Evolutionary conservation across 2,329 filamentous ascomycete species (phyloP).

Genomic region (Stagonosporopsis tanaceti): DNA sequence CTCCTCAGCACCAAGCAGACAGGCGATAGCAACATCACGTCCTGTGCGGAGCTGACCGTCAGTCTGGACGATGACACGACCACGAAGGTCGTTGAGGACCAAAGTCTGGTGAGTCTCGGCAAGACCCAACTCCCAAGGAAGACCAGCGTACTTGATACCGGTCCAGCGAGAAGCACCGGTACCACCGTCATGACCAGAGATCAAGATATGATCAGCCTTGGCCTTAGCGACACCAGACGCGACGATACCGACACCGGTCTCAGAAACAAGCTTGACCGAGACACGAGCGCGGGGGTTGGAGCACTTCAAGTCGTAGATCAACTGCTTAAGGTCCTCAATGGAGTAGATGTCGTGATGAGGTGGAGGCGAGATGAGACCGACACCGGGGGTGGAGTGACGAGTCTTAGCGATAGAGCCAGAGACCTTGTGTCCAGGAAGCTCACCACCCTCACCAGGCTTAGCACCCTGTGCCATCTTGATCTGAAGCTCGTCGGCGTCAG

Average conservation of each 20-base stretch:
- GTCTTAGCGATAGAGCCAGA: slow-evolving; percentile 93
- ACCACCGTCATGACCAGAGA: slow-evolving; percentile 95
- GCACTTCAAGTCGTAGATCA: slow-evolving; percentile 98
- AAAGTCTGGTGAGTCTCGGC: slow-evolving; percentile 97
- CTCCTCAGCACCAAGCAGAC: slow-evolving; percentile 95
- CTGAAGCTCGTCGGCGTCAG: slow-evolving; percentile 93
- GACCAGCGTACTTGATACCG: slow-evolving; percentile 97
- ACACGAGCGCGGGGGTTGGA: slow-evolving; percentile 90
- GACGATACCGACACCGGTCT: slow-evolving; percentile 96
- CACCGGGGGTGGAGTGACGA: slow-evolving; percentile 93
- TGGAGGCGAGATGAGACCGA: slow-evolving; percentile 93
- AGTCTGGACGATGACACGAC: slow-evolving; percentile 94
- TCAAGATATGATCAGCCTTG: slow-evolving; percentile 95
- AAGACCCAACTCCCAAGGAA: slow-evolving; percentile 95
- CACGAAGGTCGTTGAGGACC: slow-evolving; percentile 93
- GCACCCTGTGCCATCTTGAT: slow-evolving; percentile 99
- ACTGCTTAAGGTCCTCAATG: slow-evolving; percentile 95
- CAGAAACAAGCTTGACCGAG: slow-evolving; percentile 96
- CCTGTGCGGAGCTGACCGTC: slow-evolving; percentile 94
- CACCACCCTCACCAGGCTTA: slow-evolving; percentile 97
- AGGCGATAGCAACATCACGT: slow-evolving; percentile 92
- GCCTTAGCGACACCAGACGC: slow-evolving; percentile 97
- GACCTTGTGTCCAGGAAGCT: slow-evolving; percentile 96
- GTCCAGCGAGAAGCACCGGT: slow-evolving; percentile 98
- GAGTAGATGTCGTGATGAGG: slow-evolving; percentile 99